Evolutionary conservation across 257 asterid genomes (phyloP).

Genomic region (Lycium barbarum): DNA sequence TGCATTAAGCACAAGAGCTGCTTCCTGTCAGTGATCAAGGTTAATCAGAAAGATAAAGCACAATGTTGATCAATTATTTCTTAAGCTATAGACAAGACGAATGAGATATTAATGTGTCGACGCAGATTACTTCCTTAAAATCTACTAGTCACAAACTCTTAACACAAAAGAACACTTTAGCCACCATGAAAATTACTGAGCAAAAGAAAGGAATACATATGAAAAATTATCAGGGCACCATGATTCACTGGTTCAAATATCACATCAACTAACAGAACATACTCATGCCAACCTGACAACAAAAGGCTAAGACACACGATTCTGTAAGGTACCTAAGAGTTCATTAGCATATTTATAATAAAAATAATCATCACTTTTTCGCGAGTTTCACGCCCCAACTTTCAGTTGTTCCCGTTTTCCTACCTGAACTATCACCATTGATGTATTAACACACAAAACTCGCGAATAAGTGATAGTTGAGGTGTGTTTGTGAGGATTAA

Average conservation of each 20-base stretch:
- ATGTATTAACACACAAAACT: too few species aligned
- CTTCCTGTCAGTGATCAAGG: constrained; percentile 62
- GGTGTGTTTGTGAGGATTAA: too few species aligned
- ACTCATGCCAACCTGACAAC: background rate
- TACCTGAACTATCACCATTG: too few species aligned
- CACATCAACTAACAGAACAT: background rate
- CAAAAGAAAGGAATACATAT: background rate
- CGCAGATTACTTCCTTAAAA: constrained; percentile 5
- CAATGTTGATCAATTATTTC: background rate
- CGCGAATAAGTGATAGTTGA: too few species aligned
- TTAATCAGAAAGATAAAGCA: constrained; percentile 31
- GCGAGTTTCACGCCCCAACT: too few species aligned
- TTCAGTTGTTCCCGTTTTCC: background rate
- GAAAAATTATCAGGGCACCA: background rate
- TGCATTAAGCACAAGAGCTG: constrained; percentile 95
- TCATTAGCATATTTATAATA: background rate
- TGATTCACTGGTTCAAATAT: background rate
- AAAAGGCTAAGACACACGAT: background rate
- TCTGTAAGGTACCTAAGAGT: background rate
- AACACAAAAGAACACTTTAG: background rate
- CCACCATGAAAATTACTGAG: background rate
- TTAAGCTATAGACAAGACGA: background rate
- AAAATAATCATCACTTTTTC: too few species aligned
- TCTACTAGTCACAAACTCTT: background rate
- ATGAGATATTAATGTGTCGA: background rate